Evolutionary conservation across 2,329 filamentous ascomycete genomes (phyloP), one percentile per base, ranked within the genome.

Genomic region (Colletotrichum orchidophilum): DNA sequence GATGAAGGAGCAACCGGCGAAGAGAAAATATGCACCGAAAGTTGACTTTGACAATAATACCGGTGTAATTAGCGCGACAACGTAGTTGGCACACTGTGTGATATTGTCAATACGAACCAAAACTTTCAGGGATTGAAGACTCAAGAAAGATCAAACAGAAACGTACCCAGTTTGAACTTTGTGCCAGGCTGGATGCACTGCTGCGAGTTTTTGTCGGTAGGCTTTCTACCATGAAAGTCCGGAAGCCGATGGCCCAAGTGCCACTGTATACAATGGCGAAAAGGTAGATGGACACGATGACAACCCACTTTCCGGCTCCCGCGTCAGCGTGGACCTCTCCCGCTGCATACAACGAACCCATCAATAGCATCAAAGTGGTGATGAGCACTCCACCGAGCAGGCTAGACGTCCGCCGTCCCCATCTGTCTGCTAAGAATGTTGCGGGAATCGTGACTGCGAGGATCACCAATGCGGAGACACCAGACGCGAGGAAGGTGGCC

Each of bases 401-500:
- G 11, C 87, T 86, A 1, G 85, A 86, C 6, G 83, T 84, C 6
- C 87, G 83, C 2, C 88, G 83, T 0, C 88, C 88, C 85, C 88
- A 90, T 52, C 79, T 79, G 73, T 91, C 89, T 0, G 88, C 87
- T 59, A 85, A 85, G 2, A 89, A 78, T 1, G 86, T 82, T 0
- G 86, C 88, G 0, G 88, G 87, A 2, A 91, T 83, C 0, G 87
- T 88, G 18, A 84, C 82, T 7, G 81, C 82, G 21, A 91, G 82
- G 70, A 90, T 90, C 3, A 88, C 82, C 2, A 91, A 77, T 0
- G 87, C 88, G 0, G 88, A 89, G 8, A 91, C 82, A 0, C 89
- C 88, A 0, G 88, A 90, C 0, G 89, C 89, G 13, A 91, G 80
- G 69, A 90, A 88, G 0, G 84, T 86, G 1, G 86, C 84, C 66